These are phyloP conservation scores for Irpex lacteus DNA, from an alignment of 1,284 basidiomycete genomes.

Conservation along the genomic window DNA sequence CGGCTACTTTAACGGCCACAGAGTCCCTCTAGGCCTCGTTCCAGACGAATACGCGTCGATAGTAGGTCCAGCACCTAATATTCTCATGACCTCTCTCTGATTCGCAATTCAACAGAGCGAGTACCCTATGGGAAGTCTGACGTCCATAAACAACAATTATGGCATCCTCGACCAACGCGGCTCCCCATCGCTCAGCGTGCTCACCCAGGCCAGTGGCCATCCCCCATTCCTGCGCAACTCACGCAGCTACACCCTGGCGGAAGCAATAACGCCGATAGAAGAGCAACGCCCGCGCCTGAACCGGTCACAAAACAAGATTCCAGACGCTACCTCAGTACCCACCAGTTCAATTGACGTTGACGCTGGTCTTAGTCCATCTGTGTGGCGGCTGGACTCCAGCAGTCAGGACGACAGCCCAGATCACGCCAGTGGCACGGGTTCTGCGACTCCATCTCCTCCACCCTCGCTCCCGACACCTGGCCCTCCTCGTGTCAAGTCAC, in stretches of 20 bases:
- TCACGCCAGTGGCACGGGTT: neutral
- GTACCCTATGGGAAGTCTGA: neutral
- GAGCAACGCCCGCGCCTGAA: neutral
- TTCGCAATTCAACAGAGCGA: neutral
- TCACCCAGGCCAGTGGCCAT: neutral
- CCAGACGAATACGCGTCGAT: neutral
- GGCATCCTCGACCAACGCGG: neutral
- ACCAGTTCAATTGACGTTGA: neutral
- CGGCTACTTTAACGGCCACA: slow-evolving; percentile 6
- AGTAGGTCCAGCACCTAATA: neutral
- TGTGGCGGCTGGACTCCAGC: neutral
- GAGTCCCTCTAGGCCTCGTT: neutral
- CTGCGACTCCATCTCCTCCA: neutral
- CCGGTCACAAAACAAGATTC: slow-evolving; percentile 2
- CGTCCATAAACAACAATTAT: neutral
- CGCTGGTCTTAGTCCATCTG: neutral
- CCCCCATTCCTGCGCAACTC: slow-evolving; percentile 3
- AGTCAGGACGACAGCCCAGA: neutral
- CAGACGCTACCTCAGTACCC: slow-evolving; percentile 2
- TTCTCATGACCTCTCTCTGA: neutral
- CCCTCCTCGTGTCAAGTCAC: neutral
- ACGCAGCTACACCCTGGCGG: slow-evolving; percentile 17
- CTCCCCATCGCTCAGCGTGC: neutral
- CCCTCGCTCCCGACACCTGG: neutral
- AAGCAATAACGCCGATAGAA: slow-evolving; percentile 12